These are phyloP conservation scores for Wickerhamomyces sp. DNA, from an alignment of 1,139 yeast genomes.

Conservation along the genomic window DNA sequence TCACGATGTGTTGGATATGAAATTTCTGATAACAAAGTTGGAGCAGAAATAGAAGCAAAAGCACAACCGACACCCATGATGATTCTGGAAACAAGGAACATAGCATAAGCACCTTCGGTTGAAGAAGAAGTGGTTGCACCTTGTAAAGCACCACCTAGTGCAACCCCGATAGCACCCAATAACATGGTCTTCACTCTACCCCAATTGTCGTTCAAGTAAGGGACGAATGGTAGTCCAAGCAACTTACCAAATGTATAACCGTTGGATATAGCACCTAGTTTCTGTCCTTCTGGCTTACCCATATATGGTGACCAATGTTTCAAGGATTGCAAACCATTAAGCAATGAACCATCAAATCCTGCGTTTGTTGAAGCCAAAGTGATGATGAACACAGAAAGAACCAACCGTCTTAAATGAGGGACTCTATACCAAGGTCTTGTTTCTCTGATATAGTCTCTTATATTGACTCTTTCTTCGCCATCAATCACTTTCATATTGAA, in stretches of 20 bases:
- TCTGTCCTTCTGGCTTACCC: slow-evolving; percentile 37
- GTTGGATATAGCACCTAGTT: slow-evolving; percentile 39
- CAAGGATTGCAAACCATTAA: slow-evolving; percentile 46
- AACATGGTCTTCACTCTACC: slow-evolving; percentile 41
- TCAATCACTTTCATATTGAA: no score
- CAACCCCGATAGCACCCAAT: slow-evolving; percentile 31
- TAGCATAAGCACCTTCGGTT: slow-evolving; percentile 26
- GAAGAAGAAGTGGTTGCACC: slow-evolving; percentile 26
- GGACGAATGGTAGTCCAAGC: slow-evolving; percentile 19
- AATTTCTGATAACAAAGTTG: slow-evolving; percentile 36
- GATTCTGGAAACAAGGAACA: slow-evolving; percentile 38
- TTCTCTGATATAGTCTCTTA: slow-evolving; percentile 4
- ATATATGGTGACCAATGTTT: slow-evolving; percentile 31
- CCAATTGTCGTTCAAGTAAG: slow-evolving; percentile 34
- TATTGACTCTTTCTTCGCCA: background rate
- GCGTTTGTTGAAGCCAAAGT: slow-evolving; percentile 40
- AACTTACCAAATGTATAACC: slow-evolving; percentile 47
- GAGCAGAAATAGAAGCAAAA: slow-evolving; percentile 35
- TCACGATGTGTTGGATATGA: slow-evolving; percentile 41
- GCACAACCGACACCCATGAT: slow-evolving; percentile 42
- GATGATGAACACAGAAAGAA: slow-evolving; percentile 32
- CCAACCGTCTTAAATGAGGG: slow-evolving; percentile 32
- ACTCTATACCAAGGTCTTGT: slow-evolving; percentile 28
- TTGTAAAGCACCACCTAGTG: slow-evolving; percentile 40
- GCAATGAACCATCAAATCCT: slow-evolving; percentile 48